Conservation (phyloP, 208 protist genomes). For the Trypanosoma scelopori region DNA sequence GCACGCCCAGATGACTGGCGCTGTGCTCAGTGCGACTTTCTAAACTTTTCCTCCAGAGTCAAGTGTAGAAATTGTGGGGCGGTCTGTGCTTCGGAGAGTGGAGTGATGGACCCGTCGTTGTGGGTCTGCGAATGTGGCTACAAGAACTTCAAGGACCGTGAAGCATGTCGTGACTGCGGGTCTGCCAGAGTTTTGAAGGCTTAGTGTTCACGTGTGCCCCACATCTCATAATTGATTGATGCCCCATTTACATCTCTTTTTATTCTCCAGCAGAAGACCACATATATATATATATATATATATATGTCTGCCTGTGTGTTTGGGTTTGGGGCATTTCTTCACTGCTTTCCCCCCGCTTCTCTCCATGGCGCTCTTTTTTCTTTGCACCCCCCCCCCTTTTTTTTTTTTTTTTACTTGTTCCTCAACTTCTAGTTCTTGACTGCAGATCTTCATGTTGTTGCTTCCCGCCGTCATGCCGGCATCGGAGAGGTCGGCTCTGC, state of each 20-base stretch:
- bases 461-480: conserved; percentile 21
- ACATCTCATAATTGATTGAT: background rate
- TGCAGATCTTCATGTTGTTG: conserved; percentile 16
- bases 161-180: conserved; percentile 35
- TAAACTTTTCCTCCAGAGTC: conserved; percentile 44
- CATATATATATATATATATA: conserved; percentile 1
- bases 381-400: background rate
- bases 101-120: conserved; percentile 13
- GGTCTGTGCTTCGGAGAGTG: background rate
- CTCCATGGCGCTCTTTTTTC: background rate
- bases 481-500: conserved; percentile 31
- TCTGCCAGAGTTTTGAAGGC: background rate
- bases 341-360: too few relatives aligned
- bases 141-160: conserved; percentile 36
- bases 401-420: conserved; percentile 11
- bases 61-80: conserved; percentile 48
- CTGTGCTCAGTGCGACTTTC: conserved; percentile 37
- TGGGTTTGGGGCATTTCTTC: too few relatives aligned
- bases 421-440: too few relatives aligned
- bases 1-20: conserved; percentile 33
- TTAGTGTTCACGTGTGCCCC: background rate
- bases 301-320: background rate
- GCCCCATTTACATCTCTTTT: background rate
- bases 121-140: conserved; percentile 57
- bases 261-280: background rate